Evolutionary conservation across 805 yeast species (phyloP).

Genomic region (Ogataea populi-albae): DNA sequence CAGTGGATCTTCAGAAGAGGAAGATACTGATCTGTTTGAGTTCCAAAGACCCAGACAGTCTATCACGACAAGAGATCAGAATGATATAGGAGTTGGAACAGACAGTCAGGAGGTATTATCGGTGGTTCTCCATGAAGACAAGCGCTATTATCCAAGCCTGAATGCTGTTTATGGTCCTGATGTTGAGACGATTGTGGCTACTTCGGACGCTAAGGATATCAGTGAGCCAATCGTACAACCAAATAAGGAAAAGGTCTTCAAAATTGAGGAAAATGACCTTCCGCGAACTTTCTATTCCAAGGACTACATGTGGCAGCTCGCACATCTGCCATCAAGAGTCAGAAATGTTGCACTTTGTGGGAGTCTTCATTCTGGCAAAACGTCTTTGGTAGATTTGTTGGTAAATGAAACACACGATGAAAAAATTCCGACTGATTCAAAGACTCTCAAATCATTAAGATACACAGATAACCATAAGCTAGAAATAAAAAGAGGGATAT

Average conservation of each 20-base stretch:
- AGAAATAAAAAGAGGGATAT: slow-evolving; percentile 68
- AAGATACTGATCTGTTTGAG: slow-evolving; percentile 7
- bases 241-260: slow-evolving; percentile 36
- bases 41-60: neutral
- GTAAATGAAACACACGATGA: slow-evolving; percentile 64
- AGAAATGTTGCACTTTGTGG: slow-evolving; percentile 83
- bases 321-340: slow-evolving; percentile 54
- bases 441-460: slow-evolving; percentile 46
- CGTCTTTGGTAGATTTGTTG: slow-evolving; percentile 68
- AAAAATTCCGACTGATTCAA: slow-evolving; percentile 26
- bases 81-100: slow-evolving; percentile 20
- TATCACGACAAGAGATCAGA: slow-evolving; percentile 4
- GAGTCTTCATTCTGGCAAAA: slow-evolving; percentile 79
- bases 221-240: slow-evolving; percentile 69
- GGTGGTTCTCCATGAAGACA: slow-evolving; percentile 42
- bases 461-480: slow-evolving; percentile 71
- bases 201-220: slow-evolving; percentile 43
- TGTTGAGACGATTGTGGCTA: slow-evolving; percentile 60
- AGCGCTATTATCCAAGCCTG: slow-evolving; percentile 40
- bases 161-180: slow-evolving; percentile 52
- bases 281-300: slow-evolving; percentile 64
- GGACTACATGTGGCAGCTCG: slow-evolving; percentile 53
- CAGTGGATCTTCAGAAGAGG: slow-evolving; percentile 33
- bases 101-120: slow-evolving; percentile 23
- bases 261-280: slow-evolving; percentile 48